Evolutionary conservation across 129 eudicot genomes (phyloP), one percentile per base, ranked within the genome.

Genomic region (Lonicera japonica): DNA sequence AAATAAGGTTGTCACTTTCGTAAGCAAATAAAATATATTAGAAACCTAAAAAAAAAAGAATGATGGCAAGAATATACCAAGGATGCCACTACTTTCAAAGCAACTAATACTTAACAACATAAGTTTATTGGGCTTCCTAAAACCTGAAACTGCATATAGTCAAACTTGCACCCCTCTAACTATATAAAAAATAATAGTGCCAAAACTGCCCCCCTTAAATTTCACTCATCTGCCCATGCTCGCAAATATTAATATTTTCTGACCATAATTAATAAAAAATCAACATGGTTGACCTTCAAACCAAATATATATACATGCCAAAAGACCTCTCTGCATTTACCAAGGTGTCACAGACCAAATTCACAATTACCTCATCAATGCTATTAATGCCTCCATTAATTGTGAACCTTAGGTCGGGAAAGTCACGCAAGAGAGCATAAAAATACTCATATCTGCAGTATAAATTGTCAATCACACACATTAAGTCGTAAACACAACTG

Each of bases 371-470:
- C 95, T 92, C 98, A 69, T 80, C 86, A 60, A 92, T 54, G 25
- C 89, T 77, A 71, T 67, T 88, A 67, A 92, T 82, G 71, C 96
- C 98, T 66, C 98, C 98, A 53, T 92, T 92, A 21, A 92, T 88
- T 14, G 98, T 92, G 67, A 92, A 92, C 50, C 58, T 82, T 21
- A 92, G 77, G 79, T 92, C 96, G 21, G 98, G 98, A 75, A 92
- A 92, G 74, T 92, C 98, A 55, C 98, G 96, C 72, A 87, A 74
- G 11, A 92, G 95, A 22, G 90, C 96, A 78, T 82, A 92, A 76
- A 77, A 92, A 80, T 77, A 92, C 73, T 88, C 98, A 29, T 88
- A 92, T 71, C 98, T 92, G 86, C 73, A 68, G 11, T 4, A 64
- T 34, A 71, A 46, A 48, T 16, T 25, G 46, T 54, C 62, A 68